Evolutionary conservation across 148 eudicot genomes (phyloP).

Genomic region (Talinum fruticosum): DNA sequence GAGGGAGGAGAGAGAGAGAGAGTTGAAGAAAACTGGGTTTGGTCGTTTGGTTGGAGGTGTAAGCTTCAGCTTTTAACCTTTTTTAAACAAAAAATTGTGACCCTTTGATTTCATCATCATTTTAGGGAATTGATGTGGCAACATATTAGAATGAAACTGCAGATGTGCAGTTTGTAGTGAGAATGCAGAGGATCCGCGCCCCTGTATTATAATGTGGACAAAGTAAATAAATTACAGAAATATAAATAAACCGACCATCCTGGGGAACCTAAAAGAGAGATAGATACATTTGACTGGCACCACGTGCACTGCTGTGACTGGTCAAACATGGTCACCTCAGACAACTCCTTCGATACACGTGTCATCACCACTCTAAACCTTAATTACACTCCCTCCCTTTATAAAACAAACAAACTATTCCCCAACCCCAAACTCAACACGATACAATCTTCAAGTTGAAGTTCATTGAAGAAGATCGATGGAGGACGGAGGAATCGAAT

Average conservation of each 20-base stretch:
- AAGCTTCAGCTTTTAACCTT: too few species aligned
- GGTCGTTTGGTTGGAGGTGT: too few species aligned
- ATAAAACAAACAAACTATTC: background rate
- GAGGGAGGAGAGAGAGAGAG: too few species aligned
- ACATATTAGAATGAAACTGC: too few species aligned
- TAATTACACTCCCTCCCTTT: background rate
- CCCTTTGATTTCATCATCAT: too few species aligned
- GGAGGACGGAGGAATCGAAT: conserved; percentile 18
- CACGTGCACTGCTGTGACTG: conserved; percentile 19
- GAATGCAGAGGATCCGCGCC: too few species aligned
- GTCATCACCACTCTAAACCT: background rate
- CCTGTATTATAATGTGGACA: too few species aligned
- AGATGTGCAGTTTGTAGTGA: too few species aligned
- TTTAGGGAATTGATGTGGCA: too few species aligned
- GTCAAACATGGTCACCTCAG: conserved; percentile 12
- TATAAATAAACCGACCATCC: conserved; percentile 20
- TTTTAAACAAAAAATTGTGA: too few species aligned
- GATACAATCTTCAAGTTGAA: too few species aligned
- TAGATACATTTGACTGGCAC: background rate
- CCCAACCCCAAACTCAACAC: background rate
- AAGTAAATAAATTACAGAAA: background rate
- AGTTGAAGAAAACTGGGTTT: too few species aligned
- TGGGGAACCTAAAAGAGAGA: background rate
- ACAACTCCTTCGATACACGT: conserved; percentile 24
- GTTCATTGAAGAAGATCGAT: background rate